Percentiles rank a stretch among this genome's conserved stretches.
These are phyloP conservation scores for Wickerhamiella dianesei DNA, from an alignment of 805 yeast species.

Conservation along the genomic window DNA sequence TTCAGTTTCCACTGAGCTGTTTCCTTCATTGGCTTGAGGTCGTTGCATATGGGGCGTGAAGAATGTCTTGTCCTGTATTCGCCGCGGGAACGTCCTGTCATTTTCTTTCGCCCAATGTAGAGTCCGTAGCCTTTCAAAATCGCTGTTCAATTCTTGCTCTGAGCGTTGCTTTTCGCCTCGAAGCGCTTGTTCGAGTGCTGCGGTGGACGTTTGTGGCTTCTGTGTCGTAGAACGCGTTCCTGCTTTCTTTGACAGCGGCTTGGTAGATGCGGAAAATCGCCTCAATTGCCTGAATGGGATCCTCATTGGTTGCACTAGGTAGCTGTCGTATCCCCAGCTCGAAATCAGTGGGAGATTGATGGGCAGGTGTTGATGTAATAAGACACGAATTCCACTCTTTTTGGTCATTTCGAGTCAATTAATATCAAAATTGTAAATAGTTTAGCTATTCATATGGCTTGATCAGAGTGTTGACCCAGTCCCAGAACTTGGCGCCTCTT, in stretches of 20 bases:
- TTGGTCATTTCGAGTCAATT: no score
- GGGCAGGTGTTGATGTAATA: no score
- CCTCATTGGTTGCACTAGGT: no score
- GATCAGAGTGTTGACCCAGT: constrained; percentile 17
- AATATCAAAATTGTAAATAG: no score
- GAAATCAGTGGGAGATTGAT: no score
- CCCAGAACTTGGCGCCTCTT: constrained; percentile 28
- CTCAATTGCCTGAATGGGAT: no score
- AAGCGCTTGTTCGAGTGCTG: constrained; percentile 9
- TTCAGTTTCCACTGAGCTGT: constrained; percentile 3
- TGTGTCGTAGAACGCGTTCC: no score
- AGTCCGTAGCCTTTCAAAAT: constrained; percentile 1
- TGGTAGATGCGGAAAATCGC: no score
- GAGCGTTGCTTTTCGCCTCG: constrained; percentile 7
- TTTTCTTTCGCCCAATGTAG: background rate
- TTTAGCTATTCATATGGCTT: background rate
- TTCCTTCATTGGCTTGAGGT: background rate
- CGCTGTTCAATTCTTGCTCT: background rate
- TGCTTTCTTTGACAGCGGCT: no score
- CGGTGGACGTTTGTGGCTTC: no score
- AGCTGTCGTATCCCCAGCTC: no score
- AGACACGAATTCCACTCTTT: no score
- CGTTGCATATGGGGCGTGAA: constrained; percentile 31
- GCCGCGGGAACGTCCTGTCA: constrained; percentile 20
- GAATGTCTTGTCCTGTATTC: constrained; percentile 30